These are phyloP conservation scores for Pseudonitzschia pungens DNA, from an alignment of 108 stramenopile genomes.

Conservation along the genomic window DNA sequence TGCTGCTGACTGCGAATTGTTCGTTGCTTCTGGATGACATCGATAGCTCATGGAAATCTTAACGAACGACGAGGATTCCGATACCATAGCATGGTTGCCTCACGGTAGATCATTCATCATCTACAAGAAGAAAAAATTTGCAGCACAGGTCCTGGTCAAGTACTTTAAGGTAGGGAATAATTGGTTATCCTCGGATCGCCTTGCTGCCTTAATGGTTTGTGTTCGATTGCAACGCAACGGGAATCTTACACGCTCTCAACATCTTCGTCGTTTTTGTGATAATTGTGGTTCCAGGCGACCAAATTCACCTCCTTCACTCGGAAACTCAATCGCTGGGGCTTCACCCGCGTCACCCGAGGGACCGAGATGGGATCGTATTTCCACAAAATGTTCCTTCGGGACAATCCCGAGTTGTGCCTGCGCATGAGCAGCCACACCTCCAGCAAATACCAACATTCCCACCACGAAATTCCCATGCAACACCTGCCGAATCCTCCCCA, in stretches of 20 bases:
- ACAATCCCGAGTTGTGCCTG: conserved; percentile 43
- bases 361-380: conserved; percentile 67
- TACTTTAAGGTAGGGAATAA: conserved; percentile 36
- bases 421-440: conserved; percentile 57
- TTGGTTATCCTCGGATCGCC: too few relatives aligned
- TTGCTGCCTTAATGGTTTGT: too few relatives aligned
- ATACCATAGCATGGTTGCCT: conserved; percentile 66
- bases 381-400: conserved; percentile 50
- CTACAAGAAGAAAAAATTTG: conserved; percentile 55
- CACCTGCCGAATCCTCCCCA: not conserved
- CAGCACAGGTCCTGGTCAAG: conserved; percentile 47
- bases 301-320: conserved; percentile 63
- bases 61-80: conserved; percentile 39
- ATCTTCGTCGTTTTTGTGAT: not conserved
- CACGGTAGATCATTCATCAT: conserved; percentile 66
- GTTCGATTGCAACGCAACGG: too few relatives aligned
- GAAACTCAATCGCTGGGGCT: conserved; percentile 67
- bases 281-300: conserved; percentile 10
- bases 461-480: not conserved
- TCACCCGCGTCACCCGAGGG: conserved; percentile 56
- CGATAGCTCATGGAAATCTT: conserved; percentile 60
- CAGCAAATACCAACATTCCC: conserved; percentile 26
- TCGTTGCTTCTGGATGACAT: not conserved
- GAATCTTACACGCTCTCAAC: too few relatives aligned
- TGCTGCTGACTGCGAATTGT: not conserved